Base-by-base conservation (phyloP, 805 yeast species). In the Starmerella tilneyi region DNA sequence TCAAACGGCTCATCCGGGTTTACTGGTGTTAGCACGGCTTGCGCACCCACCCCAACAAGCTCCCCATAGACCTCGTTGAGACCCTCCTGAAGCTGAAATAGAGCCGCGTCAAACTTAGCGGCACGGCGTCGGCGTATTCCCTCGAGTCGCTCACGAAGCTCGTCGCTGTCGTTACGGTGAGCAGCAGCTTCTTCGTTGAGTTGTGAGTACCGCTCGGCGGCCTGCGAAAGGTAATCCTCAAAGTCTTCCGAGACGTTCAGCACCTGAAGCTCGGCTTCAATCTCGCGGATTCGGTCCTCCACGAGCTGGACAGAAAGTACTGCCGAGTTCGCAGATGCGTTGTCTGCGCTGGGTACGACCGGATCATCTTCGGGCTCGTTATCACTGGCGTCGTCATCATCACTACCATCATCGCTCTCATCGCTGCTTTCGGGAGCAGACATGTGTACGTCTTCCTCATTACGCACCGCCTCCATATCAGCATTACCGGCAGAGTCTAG, bases 1-100 rank as follows among this genome's bases (percentile, higher is more conserved):
- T 78, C 75, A 56, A 79, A 92, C 3, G 97, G 96, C 54, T 84
- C 94, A 49, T 84, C 94, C 49, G 81, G 92, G 56, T 85, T 88
- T 55, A 85, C 94, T 29, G 86, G 63, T 0, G 89, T 80, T 46
- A 92, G 68, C 50, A 84, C 81, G 0, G 97, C 97, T 26, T 84
- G 75, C 0, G 79, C 73, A 4, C 71, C 63, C 0, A 82, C 74
- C 52, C 75, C 79, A 0, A 96, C 92, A 41, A 92, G 69, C 56
- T 88, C 96, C 58, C 86, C 81, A 63, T 89, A 92, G 9, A 85
- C 78, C 0, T 67, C 64, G 59, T 84, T 94, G 52, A 92, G 81
- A 45, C 74, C 71, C 2, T 68, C 70, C 4, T 89, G 75, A 26
- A 89, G 79, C 56, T 81, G 85, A n/a, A 74, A 71, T 56, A 81